Evolutionary conservation across 495 filamentous ascomycete species (phyloP), one percentile per base, ranked within the genome.

Genomic region (Copromyces sp.): DNA sequence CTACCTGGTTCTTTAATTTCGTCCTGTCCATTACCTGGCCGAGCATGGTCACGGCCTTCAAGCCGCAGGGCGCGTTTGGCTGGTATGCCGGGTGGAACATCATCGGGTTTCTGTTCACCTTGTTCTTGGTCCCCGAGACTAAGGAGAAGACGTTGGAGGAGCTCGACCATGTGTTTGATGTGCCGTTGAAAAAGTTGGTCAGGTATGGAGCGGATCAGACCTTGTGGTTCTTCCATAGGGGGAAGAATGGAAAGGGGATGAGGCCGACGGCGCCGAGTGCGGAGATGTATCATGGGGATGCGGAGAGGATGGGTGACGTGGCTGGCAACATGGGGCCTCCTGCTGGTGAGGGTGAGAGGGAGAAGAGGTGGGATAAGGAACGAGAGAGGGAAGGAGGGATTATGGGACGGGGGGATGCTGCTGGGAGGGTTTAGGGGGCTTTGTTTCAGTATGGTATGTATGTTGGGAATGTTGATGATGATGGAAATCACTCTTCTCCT

Each of bases 81-180:
- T 91, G 89, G 81, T 92, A 92, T 75, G 91, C 90, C 24, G 89
- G 81, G 20, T 86, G 93, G 77, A 94, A 95, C 74, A 80, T 91
- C 4, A 82, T 88, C 14, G 92, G 91, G 2, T 86, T 91, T 40
- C 76, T 91, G 44, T 84, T 91, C 80, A 91, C 93, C 68, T 89
- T 93, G 77, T 83, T 94, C 65, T 92, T 88, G 81, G 84, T 94
- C 1, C 92, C 92, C 9, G 92, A 94, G 83, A 94, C 93, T 2
- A 94, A 94, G 81, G 91, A 92, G 77, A 88, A 89, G 69, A 94
- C 92, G 29, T 85, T 95, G 1, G 90, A 93, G 78, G 90, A 92
- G 74, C 79, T 89, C 32, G 88, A 89, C 73, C 81, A 80, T 71
- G 88, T 89, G 20, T 90, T 89, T 47, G 73, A 75, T 20, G 74